Evolutionary conservation across 345 rosid species (phyloP), one percentile per base, ranked within the genome.

Genomic region (Citrus cavaleriei): DNA sequence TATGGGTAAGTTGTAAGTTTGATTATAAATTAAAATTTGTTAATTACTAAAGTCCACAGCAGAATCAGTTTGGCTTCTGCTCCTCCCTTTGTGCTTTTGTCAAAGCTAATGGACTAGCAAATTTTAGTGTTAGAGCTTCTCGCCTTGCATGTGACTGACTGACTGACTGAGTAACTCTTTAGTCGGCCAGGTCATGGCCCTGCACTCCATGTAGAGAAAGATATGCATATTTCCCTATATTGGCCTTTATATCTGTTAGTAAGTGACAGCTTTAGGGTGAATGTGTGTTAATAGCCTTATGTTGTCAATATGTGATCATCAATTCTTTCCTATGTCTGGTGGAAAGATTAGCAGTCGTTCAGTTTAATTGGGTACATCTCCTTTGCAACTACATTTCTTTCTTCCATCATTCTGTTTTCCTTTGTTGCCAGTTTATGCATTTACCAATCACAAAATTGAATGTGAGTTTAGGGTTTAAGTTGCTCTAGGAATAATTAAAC

Each of bases 1-100:
- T 93, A 91, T 80, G 97, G 99, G 99, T 95, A 81, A 90, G 97
- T 86, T 81, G 59, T 21, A 64, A 79, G 60, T 69, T 77, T 72
- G 30, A 10, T 35, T 18, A 28, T 54, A 6, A 79, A 37, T 35
- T 54, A 66, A n/a, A 38, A 46, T 34, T 46, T 24, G 27, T 61
- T 30, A 32, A 72, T 40, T 77, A 19, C 59, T 77, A 60, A 55
- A 68, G 63, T 72, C 30, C 37, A 18, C 63, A 30, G 34, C 58
- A 54, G 19, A 19, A 19, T 74, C 78, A 18, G 70, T 62, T 72
- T 73, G 60, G 70, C 42, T 32, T 68, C 60, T 18, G 12, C 27
- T 19, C 25, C 19, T 24, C 35, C 37, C 25, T 51, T 49, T 25
- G 46, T 76, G 3, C 19, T 24, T 37, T 19, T 38, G 7, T 42